A percentile compares a stretch with the other conserved stretches of the same genome.
Evolutionary conservation across 2,329 filamentous ascomycete species (phyloP).

Genomic region (Fusarium oxysporum): DNA sequence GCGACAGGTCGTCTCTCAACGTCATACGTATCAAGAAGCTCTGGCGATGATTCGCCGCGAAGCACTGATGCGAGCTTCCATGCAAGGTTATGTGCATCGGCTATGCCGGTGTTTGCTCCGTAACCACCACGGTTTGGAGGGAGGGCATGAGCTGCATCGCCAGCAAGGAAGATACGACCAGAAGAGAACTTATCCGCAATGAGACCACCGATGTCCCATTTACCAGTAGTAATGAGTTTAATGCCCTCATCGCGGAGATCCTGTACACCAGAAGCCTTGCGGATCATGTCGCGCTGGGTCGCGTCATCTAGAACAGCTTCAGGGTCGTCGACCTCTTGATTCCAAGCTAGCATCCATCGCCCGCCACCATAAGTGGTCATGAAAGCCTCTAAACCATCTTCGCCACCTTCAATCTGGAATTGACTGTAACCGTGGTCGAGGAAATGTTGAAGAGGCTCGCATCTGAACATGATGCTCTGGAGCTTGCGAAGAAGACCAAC

Average conservation of each 20-base stretch:
- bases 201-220: conserved; percentile 42
- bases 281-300: conserved; percentile 16
- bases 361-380: conserved; percentile 41
- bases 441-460: conserved; percentile 45
- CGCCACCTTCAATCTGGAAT: conserved; percentile 45
- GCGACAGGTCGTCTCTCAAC: conserved; percentile 51
- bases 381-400: conserved; percentile 44
- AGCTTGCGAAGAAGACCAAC: conserved; percentile 48
- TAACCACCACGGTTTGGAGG: conserved; percentile 51
- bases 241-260: conserved; percentile 26
- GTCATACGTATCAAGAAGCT: conserved; percentile 53
- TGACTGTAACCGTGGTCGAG: conserved; percentile 49
- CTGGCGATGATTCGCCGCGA: conserved; percentile 25
- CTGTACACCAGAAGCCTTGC: conserved; percentile 21
- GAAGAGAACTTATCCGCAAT: conserved; percentile 46
- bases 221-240: conserved; percentile 31
- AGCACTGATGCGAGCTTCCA: conserved; percentile 56
- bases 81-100: conserved; percentile 56
- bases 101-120: conserved; percentile 51
- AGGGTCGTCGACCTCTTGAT: not conserved
- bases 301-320: conserved; percentile 1
- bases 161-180: conserved; percentile 31
- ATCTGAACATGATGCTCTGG: conserved; percentile 52
- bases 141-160: conserved; percentile 39
- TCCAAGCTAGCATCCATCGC: conserved; percentile 42